These are phyloP conservation scores for Thuja plicata DNA, from an alignment of 83 land plant species.

Conservation along the genomic window DNA sequence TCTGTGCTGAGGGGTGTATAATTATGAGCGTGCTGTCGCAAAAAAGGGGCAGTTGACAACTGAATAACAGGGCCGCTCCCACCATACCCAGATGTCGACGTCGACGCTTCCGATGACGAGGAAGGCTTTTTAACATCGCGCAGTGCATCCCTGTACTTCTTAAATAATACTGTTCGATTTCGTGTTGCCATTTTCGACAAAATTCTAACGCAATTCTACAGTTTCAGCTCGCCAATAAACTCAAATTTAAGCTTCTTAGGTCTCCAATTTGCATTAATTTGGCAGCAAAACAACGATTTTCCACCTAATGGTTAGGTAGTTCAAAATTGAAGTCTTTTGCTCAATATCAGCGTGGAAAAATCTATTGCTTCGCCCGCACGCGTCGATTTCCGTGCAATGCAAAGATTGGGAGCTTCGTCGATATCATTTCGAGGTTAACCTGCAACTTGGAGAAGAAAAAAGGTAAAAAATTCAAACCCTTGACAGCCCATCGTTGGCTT, in stretches of 20 bases:
- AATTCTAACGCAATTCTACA: background rate
- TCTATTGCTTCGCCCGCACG: background rate
- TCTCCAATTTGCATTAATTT: background rate
- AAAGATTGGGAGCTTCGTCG: background rate
- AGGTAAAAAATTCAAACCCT: background rate
- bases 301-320: background rate
- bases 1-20: constrained; percentile 64
- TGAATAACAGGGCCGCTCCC: constrained; percentile 66
- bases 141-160: constrained; percentile 66
- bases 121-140: constrained; percentile 49
- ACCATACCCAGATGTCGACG: background rate
- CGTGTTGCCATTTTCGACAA: constrained; percentile 62
- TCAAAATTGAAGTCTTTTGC: background rate
- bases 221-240: background rate
- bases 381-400: background rate
- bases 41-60: constrained; percentile 45
- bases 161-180: constrained; percentile 53
- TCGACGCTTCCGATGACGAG: background rate
- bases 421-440: background rate
- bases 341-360: background rate
- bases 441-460: background rate
- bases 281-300: background rate
- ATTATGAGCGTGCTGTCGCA: constrained; percentile 25
- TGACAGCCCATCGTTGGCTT: background rate
- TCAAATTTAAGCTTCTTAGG: background rate